Evolutionary conservation across 2,329 filamentous ascomycete genomes (phyloP), one percentile per base, ranked within the genome.

Genomic region (Monosporascus sp.): DNA sequence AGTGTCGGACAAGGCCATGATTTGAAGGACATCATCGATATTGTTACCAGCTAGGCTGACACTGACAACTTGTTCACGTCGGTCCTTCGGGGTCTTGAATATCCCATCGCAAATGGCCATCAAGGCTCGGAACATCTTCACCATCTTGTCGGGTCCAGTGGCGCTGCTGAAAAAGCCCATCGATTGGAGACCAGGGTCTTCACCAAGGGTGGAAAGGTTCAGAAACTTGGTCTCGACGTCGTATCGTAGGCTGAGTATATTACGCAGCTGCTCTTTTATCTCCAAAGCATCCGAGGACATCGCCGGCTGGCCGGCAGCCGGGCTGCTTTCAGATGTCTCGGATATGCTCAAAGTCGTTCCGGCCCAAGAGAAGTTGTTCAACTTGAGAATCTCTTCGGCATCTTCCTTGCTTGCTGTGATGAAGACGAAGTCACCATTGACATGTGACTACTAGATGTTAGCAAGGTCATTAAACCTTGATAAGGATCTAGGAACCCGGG

Each of bases 41-140:
- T 84, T 84, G 71, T 97, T 97, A 68, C 84, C 83, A 19, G 88
- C 85, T 14, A 99, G 80, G 38, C 87, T 90, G 63, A 97, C 86
- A 65, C 90, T 93, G 59, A 87, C 77, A 48, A 99, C 87, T 5
- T 87, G 87, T 47, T 91, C 86, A 49, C 85, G 82, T 69, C 92
- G 92, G 49, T 87, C 85, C 56, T 86, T 78, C 14, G 81, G 67
- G 2, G 81, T 86, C 60, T 87, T 85, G 74, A 96, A 96, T 19
- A 87, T 81, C 56, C 83, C 76, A 51, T 95, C 86, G 68, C 90
- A 91, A 47, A 97, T 85, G 55, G 84, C 85, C 89, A 97, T 96
- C 57, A 97, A 78, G 1, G 90, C 93, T 50, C 89, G 90, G 73
- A 97, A 97, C 57, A 96, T 89, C 69, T 97, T 99, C 58, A 97